phyloP scores from a whole-genome alignment of 1,284 basidiomycete genomes.

The Malassezia brasiliensis region DNA sequence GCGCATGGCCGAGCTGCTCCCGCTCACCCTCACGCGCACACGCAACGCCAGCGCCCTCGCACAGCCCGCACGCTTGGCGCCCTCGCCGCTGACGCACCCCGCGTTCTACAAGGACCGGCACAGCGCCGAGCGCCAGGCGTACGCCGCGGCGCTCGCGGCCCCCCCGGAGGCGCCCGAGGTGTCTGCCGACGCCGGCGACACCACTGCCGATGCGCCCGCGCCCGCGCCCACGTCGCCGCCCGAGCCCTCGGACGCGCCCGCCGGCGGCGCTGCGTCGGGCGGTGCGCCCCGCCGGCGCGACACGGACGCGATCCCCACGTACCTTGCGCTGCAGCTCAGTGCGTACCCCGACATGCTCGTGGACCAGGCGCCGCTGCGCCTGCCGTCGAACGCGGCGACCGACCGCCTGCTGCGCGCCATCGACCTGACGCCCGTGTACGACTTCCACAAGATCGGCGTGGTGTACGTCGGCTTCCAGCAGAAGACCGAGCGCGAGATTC shows the following conservation, averaged over 20 bases:
- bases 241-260: background rate
- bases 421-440: constrained; percentile 84
- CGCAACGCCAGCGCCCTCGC: background rate
- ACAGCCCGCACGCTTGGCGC: background rate
- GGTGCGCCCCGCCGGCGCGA: background rate
- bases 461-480: constrained; percentile 92
- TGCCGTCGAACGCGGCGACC: constrained; percentile 54
- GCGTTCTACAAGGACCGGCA: background rate
- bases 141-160: background rate
- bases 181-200: background rate
- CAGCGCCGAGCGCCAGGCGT: background rate
- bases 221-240: background rate
- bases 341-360: constrained; percentile 40
- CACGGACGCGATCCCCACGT: constrained; percentile 64
- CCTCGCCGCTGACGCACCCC: constrained; percentile 2
- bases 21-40: constrained; percentile 1
- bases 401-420: constrained; percentile 62
- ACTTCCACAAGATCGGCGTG: constrained; percentile 92
- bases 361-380: constrained; percentile 48
- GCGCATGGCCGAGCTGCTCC: background rate
- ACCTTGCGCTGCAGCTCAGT: constrained; percentile 76
- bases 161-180: background rate
- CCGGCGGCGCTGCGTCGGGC: background rate
- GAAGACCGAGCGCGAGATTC: constrained; percentile 71
- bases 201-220: background rate